Percentiles rank a stretch among this genome's conserved stretches.
phyloP scores from a whole-genome alignment of 306 rosid genomes.

The Calophaca sinica region DNA sequence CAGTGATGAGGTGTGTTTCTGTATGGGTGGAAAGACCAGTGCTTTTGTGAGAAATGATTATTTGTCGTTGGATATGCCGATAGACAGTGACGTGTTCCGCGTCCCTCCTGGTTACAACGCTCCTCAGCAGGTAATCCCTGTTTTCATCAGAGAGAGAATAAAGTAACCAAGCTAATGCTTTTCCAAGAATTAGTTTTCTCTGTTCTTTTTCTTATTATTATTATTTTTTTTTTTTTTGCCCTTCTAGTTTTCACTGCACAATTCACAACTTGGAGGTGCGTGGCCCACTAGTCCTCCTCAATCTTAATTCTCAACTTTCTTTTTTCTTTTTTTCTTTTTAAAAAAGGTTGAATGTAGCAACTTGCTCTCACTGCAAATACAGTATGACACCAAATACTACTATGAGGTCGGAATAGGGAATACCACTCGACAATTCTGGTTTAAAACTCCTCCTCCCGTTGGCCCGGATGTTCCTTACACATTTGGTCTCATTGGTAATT shows the following conservation, averaged over 20 bases:
- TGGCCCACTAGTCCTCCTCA: too few species aligned
- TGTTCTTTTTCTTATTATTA: not conserved
- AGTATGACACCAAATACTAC: constrained; percentile 74
- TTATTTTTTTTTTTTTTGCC: not conserved
- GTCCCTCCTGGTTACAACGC: constrained; percentile 75
- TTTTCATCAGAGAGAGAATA: too few species aligned
- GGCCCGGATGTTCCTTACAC: constrained; percentile 81
- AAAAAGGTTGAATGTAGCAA: not conserved
- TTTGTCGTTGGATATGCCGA: constrained; percentile 66
- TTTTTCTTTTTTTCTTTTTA: too few species aligned
- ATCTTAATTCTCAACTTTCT: too few species aligned
- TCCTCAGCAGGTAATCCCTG: constrained; percentile 68
- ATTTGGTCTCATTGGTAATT: constrained; percentile 77
- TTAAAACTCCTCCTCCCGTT: constrained; percentile 69
- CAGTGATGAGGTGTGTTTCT: constrained; percentile 28
- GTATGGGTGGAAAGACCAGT: constrained; percentile 58
- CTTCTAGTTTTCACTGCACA: constrained; percentile 49
- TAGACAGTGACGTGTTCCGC: constrained; percentile 68
- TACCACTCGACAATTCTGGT: constrained; percentile 63
- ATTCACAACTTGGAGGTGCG: constrained; percentile 51
- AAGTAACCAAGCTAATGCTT: too few species aligned
- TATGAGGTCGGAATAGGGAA: constrained; percentile 70
- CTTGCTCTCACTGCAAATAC: too few species aligned
- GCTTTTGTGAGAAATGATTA: constrained; percentile 58
- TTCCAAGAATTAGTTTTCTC: not conserved